These are phyloP conservation scores for Xylariales sp. DNA, from an alignment of 2,329 filamentous ascomycete genomes.

Conservation along the genomic window DNA sequence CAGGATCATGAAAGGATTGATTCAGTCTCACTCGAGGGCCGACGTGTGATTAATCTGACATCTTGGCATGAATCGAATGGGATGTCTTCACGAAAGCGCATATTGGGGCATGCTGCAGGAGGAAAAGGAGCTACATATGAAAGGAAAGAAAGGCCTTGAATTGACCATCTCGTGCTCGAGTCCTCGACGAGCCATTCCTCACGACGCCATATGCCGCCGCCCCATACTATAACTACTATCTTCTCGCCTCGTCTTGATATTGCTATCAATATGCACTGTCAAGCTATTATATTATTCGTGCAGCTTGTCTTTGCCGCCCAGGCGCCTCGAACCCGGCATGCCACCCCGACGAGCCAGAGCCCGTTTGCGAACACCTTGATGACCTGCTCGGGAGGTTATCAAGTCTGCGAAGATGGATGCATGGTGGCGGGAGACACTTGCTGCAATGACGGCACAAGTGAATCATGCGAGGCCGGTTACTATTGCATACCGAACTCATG, in stretches of 20 bases:
- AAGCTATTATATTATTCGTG: conserved; percentile 36
- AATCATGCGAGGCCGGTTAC: conserved; percentile 41
- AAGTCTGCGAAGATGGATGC: conserved; percentile 41
- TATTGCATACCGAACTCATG: conserved; percentile 42
- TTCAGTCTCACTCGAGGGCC: not conserved
- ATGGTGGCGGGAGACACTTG: conserved; percentile 38
- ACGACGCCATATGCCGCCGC: not conserved
- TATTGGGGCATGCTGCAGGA: not conserved
- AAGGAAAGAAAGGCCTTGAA: not conserved
- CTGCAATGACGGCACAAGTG: conserved; percentile 44
- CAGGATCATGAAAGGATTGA: not conserved
- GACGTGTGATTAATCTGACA: conserved; percentile 11
- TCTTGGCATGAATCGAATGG: conserved; percentile 7
- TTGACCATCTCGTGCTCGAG: not conserved
- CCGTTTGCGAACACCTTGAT: conserved; percentile 36
- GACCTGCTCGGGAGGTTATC: conserved; percentile 36
- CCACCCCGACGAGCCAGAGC: conserved; percentile 29
- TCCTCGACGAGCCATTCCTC: not conserved
- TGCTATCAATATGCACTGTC: conserved; percentile 36
- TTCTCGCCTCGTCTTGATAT: not conserved
- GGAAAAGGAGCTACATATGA: conserved; percentile 14
- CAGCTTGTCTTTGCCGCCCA: conserved; percentile 34
- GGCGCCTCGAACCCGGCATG: conserved; percentile 30
- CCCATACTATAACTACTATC: not conserved
- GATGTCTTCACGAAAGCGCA: not conserved